Conservation (phyloP, 805 yeast species). For the Schwanniomyces sp. region DNA sequence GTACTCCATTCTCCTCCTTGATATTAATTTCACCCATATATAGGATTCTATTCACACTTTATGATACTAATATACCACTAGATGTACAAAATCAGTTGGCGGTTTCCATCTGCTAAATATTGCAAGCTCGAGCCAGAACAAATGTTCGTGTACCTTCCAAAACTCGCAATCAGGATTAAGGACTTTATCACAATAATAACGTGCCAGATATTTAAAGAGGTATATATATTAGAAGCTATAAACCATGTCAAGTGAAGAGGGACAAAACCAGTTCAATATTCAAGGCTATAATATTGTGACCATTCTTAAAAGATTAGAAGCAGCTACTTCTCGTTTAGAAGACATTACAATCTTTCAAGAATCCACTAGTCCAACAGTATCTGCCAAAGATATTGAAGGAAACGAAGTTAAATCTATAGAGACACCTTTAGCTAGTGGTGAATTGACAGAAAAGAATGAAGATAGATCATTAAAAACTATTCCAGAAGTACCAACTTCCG, state of each 20-base stretch:
- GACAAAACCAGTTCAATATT: constrained; percentile 46
- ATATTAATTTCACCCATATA: not conserved
- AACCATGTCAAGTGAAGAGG: constrained; percentile 37
- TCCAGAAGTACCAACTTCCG: constrained; percentile 4
- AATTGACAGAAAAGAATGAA: too few relatives aligned
- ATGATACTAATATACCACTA: not conserved
- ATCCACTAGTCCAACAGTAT: constrained; percentile 37
- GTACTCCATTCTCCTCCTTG: constrained; percentile 13
- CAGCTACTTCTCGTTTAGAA: constrained; percentile 90
- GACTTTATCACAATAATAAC: not conserved
- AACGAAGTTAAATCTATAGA: not conserved
- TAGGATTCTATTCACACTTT: not conserved
- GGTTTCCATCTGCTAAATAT: not conserved
- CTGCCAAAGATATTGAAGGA: constrained; percentile 11
- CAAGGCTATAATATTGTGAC: constrained; percentile 90
- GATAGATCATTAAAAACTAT: constrained; percentile 4
- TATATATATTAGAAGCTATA: not conserved
- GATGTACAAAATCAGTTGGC: not conserved
- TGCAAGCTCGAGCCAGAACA: not conserved
- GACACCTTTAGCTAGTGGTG: not conserved
- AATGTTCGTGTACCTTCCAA: constrained; percentile 3
- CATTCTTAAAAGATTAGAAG: constrained; percentile 70
- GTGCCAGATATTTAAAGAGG: not conserved
- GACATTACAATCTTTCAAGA: constrained; percentile 83
- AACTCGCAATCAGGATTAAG: constrained; percentile 1